Conservation (phyloP, 2,329 filamentous ascomycete genomes). For the Knufia petricola region DNA sequence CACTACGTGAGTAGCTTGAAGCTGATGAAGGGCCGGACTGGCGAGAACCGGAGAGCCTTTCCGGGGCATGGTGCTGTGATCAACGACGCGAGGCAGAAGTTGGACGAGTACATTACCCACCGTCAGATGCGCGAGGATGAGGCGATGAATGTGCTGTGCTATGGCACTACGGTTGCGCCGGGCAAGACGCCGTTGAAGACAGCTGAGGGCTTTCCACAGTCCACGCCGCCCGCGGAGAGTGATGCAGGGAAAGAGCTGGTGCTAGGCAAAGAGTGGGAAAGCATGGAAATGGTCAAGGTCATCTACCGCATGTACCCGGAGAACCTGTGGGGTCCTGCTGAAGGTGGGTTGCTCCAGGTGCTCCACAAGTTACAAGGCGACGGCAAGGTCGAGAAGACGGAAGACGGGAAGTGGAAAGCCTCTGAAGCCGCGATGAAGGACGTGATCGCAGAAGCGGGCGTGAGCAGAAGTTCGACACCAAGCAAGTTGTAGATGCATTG, state of each 20-base stretch:
- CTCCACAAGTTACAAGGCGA: slow-evolving; percentile 69
- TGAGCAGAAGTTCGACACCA: neutral
- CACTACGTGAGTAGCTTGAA: slow-evolving; percentile 60
- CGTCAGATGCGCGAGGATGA: slow-evolving; percentile 70
- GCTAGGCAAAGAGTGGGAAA: slow-evolving; percentile 46
- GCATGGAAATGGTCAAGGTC: slow-evolving; percentile 74
- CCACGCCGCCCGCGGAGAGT: slow-evolving; percentile 22
- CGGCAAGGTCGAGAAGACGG: slow-evolving; percentile 46
- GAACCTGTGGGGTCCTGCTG: slow-evolving; percentile 64
- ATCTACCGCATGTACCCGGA: slow-evolving; percentile 76
- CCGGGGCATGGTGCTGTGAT: slow-evolving; percentile 80
- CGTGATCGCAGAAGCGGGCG: neutral
- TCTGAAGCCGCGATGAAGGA: slow-evolving; percentile 15
- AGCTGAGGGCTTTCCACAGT: slow-evolving; percentile 6
- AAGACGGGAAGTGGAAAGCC: slow-evolving; percentile 19
- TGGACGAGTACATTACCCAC: slow-evolving; percentile 76
- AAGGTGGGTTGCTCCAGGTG: slow-evolving; percentile 66
- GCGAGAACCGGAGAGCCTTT: slow-evolving; percentile 55
- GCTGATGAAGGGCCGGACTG: slow-evolving; percentile 44
- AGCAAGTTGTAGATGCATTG: slow-evolving; percentile 5
- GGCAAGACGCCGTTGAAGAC: slow-evolving; percentile 7
- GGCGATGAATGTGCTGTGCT: slow-evolving; percentile 55
- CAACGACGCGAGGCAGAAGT: slow-evolving; percentile 59
- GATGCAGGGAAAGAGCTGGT: slow-evolving; percentile 22
- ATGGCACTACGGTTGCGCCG: slow-evolving; percentile 25